Evolutionary conservation across 2,329 filamentous ascomycete species (phyloP).

Genomic region (Colletotrichum abscissum): DNA sequence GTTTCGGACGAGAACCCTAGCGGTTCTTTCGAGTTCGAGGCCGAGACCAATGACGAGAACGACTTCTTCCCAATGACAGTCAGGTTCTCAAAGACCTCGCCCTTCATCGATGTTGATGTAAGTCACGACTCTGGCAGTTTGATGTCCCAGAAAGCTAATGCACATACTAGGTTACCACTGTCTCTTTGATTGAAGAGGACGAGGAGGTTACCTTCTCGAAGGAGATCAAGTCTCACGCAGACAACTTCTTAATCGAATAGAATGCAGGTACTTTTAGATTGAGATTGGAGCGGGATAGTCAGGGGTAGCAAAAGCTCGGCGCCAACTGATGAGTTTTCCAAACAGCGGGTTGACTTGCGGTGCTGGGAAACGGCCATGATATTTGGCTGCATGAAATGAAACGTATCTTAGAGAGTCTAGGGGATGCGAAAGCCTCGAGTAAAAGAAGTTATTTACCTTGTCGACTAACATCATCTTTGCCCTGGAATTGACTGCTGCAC

Average conservation of each 20-base stretch:
- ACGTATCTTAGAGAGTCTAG: slow-evolving; percentile 29
- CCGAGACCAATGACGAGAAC: slow-evolving; percentile 85
- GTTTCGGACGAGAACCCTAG: slow-evolving; percentile 85
- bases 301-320: slow-evolving; percentile 17
- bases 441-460: slow-evolving; percentile 20
- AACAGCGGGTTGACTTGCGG: slow-evolving; percentile 31
- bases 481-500: not conserved
- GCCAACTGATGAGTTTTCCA: slow-evolving; percentile 32
- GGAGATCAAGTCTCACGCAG: slow-evolving; percentile 81
- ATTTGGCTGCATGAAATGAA: slow-evolving; percentile 32
- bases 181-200: slow-evolving; percentile 78
- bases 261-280: slow-evolving; percentile 35
- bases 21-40: slow-evolving; percentile 96
- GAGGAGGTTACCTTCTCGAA: slow-evolving; percentile 87
- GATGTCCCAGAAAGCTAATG: not conserved
- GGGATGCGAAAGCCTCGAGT: slow-evolving; percentile 1
- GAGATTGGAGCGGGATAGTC: not conserved
- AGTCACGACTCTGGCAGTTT: slow-evolving; percentile 51
- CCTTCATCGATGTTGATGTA: slow-evolving; percentile 95
- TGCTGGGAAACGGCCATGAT: slow-evolving; percentile 23
- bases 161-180: slow-evolving; percentile 66
- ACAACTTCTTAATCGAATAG: slow-evolving; percentile 82
- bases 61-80: slow-evolving; percentile 99
- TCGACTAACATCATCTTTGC: not conserved
- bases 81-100: slow-evolving; percentile 85